Conservation (phyloP, 2,329 filamentous ascomycete genomes). For the Epicoccum sorghinum region DNA sequence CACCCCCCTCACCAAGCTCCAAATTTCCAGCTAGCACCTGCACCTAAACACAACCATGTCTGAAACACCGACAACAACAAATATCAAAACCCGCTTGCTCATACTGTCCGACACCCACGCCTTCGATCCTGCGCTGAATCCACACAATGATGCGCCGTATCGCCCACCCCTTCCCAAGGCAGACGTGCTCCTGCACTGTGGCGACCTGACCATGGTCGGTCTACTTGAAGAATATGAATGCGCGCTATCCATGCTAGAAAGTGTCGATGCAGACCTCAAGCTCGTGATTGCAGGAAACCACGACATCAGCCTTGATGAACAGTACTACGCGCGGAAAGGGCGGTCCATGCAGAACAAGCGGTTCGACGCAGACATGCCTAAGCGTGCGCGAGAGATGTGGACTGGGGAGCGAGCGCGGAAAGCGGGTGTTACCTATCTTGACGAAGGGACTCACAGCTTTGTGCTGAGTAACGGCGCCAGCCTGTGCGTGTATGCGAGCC, state of each 20-base stretch:
- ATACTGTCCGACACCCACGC: constrained; percentile 54
- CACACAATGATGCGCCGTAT: constrained; percentile 24
- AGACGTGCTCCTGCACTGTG: constrained; percentile 64
- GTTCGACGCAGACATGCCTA: constrained; percentile 26
- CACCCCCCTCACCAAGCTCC: background rate
- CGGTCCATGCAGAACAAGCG: constrained; percentile 32
- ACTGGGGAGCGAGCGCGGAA: constrained; percentile 50
- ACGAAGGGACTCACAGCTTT: constrained; percentile 59
- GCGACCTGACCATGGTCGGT: constrained; percentile 63
- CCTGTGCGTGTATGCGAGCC: constrained; percentile 59
- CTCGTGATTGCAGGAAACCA: constrained; percentile 69
- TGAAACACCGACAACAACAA: background rate
- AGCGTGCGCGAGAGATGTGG: constrained; percentile 54
- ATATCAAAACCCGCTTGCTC: constrained; percentile 50
- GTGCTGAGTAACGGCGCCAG: constrained; percentile 55
- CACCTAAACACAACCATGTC: constrained; percentile 18
- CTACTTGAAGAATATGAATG: constrained; percentile 54
- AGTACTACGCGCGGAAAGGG: constrained; percentile 50
- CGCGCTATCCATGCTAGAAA: constrained; percentile 55
- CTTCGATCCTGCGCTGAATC: constrained; percentile 19
- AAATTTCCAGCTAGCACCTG: background rate
- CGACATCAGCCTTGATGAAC: constrained; percentile 62
- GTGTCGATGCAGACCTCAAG: constrained; percentile 61
- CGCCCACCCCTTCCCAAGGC: constrained; percentile 54
- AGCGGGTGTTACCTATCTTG: constrained; percentile 61